Base-by-base conservation (phyloP, 306 rosid species). In the Cucurbita pepo region DNA sequence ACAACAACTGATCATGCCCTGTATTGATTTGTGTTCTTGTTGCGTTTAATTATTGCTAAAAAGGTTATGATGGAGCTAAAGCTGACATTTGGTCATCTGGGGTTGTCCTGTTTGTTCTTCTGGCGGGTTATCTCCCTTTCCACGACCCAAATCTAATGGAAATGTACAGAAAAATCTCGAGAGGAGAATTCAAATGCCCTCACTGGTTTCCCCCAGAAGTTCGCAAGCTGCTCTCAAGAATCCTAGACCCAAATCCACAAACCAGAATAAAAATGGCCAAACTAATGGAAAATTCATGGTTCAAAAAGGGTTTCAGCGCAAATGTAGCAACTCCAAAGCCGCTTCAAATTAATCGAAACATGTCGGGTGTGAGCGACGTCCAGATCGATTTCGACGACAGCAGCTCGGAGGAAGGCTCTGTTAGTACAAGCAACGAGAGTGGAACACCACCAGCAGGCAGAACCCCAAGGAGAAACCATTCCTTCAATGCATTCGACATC, bases 51-150 rank as follows among this genome's bases (percentile, higher is more conserved):
- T 30, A 30, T 30, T 79, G 37, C 77, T 83, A 69, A 51, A 83
- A 80, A 82, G 93, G 96, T 4, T 91, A 91, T 59, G 91, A 85
- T 59, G 96, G 96, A 5, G 88, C 90, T 11, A 86, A 79, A 58
- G 86, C 90, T 1, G 97, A 89, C 59, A 89, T 77, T 19, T 89
- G 97, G 96, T 91, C 93, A 0, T 89, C 93, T 74, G 93, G 97
- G 11, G 93, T 91, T 5, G 78, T 89, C 41, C 85, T 91, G 10
- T 91, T 62, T 73, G 89, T 87, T 78, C 88, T 91, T 3, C 67
- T 89, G 59, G 90, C 91, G 4, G 96, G 94, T 3, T 85, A 41
- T 79, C 86, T 87, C 70, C 97, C 97, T 18, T 91, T 91, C 78
- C 81, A 76, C 13, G 86, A 87, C 19, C 51, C 40, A 40, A 85